Conservation (phyloP, 2,329 filamentous ascomycete genomes). For the Teratosphaeria pseudoeucalypti region DNA sequence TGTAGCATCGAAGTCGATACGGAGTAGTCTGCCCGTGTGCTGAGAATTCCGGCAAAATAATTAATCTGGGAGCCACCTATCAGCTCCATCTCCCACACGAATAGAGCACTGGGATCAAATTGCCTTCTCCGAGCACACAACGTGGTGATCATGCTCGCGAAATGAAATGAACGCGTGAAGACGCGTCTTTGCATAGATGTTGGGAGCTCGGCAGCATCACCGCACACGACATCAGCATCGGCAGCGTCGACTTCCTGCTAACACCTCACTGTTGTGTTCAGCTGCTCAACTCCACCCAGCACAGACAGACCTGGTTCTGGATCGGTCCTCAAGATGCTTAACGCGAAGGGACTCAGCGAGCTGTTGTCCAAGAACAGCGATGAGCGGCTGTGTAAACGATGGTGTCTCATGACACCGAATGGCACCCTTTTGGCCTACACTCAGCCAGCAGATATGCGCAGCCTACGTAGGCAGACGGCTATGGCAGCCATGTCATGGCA, state of each 20-base stretch:
- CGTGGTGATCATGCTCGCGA: neutral
- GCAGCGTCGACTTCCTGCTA: neutral
- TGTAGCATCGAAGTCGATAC: neutral
- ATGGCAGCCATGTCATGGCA: slow-evolving; percentile 41
- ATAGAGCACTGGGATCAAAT: neutral
- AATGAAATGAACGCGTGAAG: neutral
- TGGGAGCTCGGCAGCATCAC: neutral
- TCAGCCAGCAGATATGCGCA: slow-evolving; percentile 37
- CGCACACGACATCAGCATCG: neutral
- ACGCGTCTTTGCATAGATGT: neutral
- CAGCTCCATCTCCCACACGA: neutral
- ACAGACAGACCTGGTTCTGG: neutral
- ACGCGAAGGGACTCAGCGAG: slow-evolving; percentile 33
- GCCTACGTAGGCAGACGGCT: slow-evolving; percentile 40
- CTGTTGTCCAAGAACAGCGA: slow-evolving; percentile 35
- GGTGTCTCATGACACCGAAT: slow-evolving; percentile 41
- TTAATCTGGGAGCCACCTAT: neutral
- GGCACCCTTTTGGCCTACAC: slow-evolving; percentile 41
- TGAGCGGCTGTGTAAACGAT: slow-evolving; percentile 31
- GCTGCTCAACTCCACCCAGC: neutral
- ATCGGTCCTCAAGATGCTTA: slow-evolving; percentile 27
- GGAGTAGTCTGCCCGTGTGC: neutral
- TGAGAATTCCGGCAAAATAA: neutral
- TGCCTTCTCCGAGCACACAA: neutral
- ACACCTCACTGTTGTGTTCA: neutral